These are phyloP conservation scores for Trypanosoma avium DNA, from an alignment of 208 protist genomes.

Conservation along the genomic window DNA sequence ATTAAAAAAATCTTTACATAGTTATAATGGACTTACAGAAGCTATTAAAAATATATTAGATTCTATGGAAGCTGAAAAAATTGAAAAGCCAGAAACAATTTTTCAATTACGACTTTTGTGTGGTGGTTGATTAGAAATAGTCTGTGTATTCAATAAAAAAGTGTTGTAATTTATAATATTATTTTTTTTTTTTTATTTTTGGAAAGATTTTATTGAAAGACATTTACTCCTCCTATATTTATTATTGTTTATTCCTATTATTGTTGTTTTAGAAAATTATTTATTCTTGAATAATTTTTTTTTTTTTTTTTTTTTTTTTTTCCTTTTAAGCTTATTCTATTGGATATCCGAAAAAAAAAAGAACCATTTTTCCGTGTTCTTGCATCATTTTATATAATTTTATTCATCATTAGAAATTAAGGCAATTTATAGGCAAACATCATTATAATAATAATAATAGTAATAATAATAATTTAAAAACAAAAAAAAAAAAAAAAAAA, in stretches of 20 bases:
- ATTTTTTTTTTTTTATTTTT: no score
- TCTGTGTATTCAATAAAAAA: neutral
- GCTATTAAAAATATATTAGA: conserved; percentile 4
- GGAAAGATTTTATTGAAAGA: no score
- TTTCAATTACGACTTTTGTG: conserved; percentile 26
- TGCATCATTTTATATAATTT: no score
- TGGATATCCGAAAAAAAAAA: no score
- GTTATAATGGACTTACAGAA: conserved; percentile 14
- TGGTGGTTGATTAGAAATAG: neutral
- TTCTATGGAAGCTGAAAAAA: conserved; percentile 1
- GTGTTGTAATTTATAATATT: neutral
- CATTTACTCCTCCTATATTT: no score
- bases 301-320: no score
- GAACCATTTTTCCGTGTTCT: no score
- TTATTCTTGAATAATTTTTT: no score
- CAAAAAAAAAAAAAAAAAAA: conserved; percentile 6
- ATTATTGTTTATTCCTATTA: no score
- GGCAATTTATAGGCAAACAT: neutral
- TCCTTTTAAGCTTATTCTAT: no score
- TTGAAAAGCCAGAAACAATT: conserved; percentile 16
- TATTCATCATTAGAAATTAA: no score
- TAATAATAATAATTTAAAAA: neutral
- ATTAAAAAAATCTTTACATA: conserved; percentile 8
- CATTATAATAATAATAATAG: neutral
- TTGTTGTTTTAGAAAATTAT: no score